Percentiles rank a stretch among this genome's conserved stretches.
Conservation (phyloP, 208 protist genomes). For the Trichomonas tenax region DNA sequence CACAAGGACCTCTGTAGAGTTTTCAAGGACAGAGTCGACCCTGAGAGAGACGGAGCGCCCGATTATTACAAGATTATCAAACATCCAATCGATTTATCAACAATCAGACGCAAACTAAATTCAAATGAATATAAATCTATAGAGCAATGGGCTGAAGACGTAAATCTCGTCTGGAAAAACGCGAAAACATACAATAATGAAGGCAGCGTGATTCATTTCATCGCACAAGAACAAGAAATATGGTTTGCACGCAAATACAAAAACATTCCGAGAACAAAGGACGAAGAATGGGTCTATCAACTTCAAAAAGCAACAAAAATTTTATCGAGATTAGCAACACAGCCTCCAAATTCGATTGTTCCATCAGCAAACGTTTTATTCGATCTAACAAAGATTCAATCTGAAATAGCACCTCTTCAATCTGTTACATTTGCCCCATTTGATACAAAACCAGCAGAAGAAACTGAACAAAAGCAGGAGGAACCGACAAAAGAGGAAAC, state of each 20-base stretch:
- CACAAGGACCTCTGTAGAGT: neutral
- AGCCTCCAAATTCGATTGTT: neutral
- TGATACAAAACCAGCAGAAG: neutral
- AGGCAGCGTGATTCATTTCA: neutral
- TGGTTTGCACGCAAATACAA: neutral
- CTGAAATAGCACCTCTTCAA: neutral
- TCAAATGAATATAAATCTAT: neutral
- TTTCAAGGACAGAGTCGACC: neutral
- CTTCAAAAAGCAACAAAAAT: neutral
- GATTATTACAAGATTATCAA: neutral
- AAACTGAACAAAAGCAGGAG: neutral
- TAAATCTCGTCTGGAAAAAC: neutral
- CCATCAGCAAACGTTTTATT: neutral
- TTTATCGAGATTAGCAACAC: neutral
- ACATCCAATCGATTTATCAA: slow-evolving; percentile 17
- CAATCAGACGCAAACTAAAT: neutral
- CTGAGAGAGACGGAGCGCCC: neutral
- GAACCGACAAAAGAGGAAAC: neutral
- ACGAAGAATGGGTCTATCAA: neutral
- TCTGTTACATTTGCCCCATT: neutral
- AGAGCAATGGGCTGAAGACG: neutral
- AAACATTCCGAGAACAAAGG: neutral
- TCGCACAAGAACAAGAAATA: neutral
- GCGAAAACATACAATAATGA: slow-evolving; percentile 6
- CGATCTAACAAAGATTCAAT: neutral